Percentiles rank a stretch among this genome's conserved stretches.
These are phyloP conservation scores for Moniliophthora roreri DNA, from an alignment of 1,284 basidiomycete genomes.

Conservation along the genomic window DNA sequence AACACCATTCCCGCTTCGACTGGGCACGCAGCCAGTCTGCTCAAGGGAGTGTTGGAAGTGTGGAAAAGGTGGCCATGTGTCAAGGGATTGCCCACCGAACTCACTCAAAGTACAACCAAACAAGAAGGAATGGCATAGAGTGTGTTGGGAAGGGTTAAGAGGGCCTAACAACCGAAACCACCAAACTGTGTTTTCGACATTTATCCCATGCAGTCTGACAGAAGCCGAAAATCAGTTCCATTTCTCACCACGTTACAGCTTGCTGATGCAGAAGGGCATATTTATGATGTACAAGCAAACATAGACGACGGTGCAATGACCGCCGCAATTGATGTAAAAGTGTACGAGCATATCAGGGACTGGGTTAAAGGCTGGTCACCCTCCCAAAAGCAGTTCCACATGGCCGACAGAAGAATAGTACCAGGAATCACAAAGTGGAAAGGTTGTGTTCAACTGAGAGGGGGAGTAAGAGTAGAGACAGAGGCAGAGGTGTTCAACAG, in stretches of 20 bases:
- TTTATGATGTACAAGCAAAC: constrained; percentile 12
- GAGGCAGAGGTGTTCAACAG: constrained; percentile 33
- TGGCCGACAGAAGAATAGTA: constrained; percentile 29
- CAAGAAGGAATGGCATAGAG: not conserved
- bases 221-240: constrained; percentile 3
- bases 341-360: constrained; percentile 19
- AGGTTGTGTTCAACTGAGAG: constrained; percentile 17
- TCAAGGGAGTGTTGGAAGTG: constrained; percentile 9
- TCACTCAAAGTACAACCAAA: too few relatives aligned
- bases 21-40: not conserved
- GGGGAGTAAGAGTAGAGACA: constrained; percentile 12
- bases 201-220: constrained; percentile 3
- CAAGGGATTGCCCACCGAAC: not conserved
- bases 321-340: constrained; percentile 21
- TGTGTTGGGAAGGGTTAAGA: too few relatives aligned
- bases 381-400: constrained; percentile 21
- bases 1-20: not conserved
- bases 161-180: too few relatives aligned
- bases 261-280: too few relatives aligned
- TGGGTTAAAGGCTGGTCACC: constrained; percentile 14
- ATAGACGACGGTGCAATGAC: constrained; percentile 32
- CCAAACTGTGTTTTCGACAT: not conserved
- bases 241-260: not conserved
- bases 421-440: constrained; percentile 23
- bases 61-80: not conserved